Evolutionary conservation across 1,284 basidiomycete species (phyloP).

Genomic region (Fomitopsis schrenkii): DNA sequence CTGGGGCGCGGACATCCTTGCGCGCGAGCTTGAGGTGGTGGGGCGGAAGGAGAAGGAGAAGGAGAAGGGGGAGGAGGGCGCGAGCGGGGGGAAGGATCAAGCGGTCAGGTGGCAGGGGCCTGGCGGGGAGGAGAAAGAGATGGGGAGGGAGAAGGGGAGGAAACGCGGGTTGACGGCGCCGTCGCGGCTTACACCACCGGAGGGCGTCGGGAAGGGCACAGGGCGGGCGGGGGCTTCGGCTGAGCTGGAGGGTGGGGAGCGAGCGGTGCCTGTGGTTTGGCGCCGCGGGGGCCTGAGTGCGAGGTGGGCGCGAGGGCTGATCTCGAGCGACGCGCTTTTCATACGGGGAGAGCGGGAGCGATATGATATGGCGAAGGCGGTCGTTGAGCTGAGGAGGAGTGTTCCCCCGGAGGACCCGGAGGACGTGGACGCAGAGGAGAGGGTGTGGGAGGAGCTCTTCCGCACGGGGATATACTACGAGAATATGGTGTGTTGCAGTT

Average conservation of each 20-base stretch:
- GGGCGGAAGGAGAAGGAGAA: no score
- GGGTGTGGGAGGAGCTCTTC: slow-evolving; percentile 72
- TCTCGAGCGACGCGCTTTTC: slow-evolving; percentile 81
- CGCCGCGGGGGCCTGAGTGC: slow-evolving; percentile 66
- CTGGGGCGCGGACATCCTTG: slow-evolving; percentile 81
- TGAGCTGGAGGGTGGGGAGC: slow-evolving; percentile 2
- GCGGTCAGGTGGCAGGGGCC: slow-evolving; percentile 7
- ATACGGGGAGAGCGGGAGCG: slow-evolving; percentile 76
- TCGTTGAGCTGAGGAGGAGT: slow-evolving; percentile 72
- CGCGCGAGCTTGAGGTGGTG: slow-evolving; percentile 41
- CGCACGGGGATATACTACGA: slow-evolving; percentile 80
- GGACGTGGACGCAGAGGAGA: slow-evolving; percentile 48
- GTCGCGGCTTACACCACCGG: slow-evolving; percentile 2
- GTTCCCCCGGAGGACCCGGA: slow-evolving; percentile 3
- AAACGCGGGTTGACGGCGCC: slow-evolving; percentile 19
- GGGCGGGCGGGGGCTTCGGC: background rate
- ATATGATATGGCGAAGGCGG: slow-evolving; percentile 73
- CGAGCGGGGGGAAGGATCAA: background rate
- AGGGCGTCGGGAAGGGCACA: background rate
- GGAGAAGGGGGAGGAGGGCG: background rate
- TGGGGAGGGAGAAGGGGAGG: background rate
- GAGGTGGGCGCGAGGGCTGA: slow-evolving; percentile 68
- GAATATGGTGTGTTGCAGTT: slow-evolving; percentile 62
- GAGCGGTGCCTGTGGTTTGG: slow-evolving; percentile 54
- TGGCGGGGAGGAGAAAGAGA: slow-evolving; percentile 4